Base-by-base conservation (phyloP, 75 land plant species). In the Pinus tabuliformis region DNA sequence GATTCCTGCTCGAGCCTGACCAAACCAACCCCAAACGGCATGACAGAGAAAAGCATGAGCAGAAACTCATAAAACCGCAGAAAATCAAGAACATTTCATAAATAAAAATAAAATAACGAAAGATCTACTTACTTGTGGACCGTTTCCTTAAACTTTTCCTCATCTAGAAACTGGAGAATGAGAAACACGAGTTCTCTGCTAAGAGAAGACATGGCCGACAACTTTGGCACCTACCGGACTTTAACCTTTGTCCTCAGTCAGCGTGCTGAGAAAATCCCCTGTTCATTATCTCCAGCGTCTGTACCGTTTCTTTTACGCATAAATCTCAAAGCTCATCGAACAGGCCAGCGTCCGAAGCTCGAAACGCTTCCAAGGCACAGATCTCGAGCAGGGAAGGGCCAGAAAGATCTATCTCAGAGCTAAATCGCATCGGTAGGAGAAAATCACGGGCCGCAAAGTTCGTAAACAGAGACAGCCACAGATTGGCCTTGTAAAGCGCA, bases 91-190 rank as follows among this genome's bases (percentile, higher is more conserved):
- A 20, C 52, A 68, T 68, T 66, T 45, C 9, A 18, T 42, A 17
- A n/a, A 42, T 42, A 76, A 13, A 15, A 7, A 64, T 26, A 37
- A 28, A 73, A 73, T 8, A 58, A 56, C 14, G 21, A 59, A 21
- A 77, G 33, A 68, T 60, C 65, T 20, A 81, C 86, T 82, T 64
- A 85, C 86, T 85, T 85, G 74, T 85, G 86, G n/a, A 85, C 86
- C 18, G 86, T 85, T 70, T 85, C 86, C 68, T 85, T 85, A 61
- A 85, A 85, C 57, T 85, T 85, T 76, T 85, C 86, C 81, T 85
- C 86, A 42, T 85, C 86, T 5, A 85, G 78, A 56, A 85, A 85
- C 64, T 85, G 86, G 58, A 85, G 77, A 18, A 85, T 85, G 49
- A 85, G 86, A 63, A 85, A 85, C 37, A 85, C 86, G 15, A 85